phyloP scores from a whole-genome alignment of 352 stramenopile genomes.

The Hyaloperonospora arabidopsidis region DNA sequence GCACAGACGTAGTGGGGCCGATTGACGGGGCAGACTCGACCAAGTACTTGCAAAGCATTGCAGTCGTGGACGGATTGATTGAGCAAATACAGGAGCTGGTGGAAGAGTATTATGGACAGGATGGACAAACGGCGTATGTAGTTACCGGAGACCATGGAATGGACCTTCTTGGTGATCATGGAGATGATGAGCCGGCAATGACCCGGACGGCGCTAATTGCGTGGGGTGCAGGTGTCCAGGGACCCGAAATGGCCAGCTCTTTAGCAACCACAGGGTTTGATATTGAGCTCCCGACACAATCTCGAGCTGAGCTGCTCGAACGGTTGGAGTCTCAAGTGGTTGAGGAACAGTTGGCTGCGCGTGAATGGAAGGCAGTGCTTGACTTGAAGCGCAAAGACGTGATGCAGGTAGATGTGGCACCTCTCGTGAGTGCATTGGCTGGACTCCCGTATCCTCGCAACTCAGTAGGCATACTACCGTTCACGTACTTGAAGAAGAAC shows the following conservation, averaged over 20 bases:
- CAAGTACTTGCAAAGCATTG: conserved; percentile 75
- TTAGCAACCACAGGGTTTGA: conserved; percentile 20
- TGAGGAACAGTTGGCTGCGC: conserved; percentile 36
- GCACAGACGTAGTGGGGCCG: conserved; percentile 76
- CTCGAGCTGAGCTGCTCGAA: conserved; percentile 34
- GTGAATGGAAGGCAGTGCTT: conserved; percentile 39
- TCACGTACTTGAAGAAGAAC: conserved; percentile 47
- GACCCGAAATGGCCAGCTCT: conserved; percentile 13
- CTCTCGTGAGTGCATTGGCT: conserved; percentile 54
- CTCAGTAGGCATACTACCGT: conserved; percentile 70
- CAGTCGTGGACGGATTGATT: conserved; percentile 68
- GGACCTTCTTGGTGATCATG: conserved; percentile 69
- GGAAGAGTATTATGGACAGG: conserved; percentile 58
- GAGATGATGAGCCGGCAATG: conserved; percentile 63
- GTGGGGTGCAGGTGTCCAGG: conserved; percentile 62
- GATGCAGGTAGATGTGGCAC: conserved; percentile 75
- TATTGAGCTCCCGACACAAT: conserved; percentile 65
- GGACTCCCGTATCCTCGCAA: conserved; percentile 71
- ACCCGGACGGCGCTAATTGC: conserved; percentile 69
- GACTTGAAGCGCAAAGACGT: conserved; percentile 57
- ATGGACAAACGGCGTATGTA: conserved; percentile 60
- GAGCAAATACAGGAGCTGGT: conserved; percentile 49
- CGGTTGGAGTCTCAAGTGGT: conserved; percentile 35
- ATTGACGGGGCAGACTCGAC: conserved; percentile 57
- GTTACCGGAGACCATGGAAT: conserved; percentile 81